Evolutionary conservation across 805 yeast genomes (phyloP).

Genomic region (Ascoidea rubescens): DNA sequence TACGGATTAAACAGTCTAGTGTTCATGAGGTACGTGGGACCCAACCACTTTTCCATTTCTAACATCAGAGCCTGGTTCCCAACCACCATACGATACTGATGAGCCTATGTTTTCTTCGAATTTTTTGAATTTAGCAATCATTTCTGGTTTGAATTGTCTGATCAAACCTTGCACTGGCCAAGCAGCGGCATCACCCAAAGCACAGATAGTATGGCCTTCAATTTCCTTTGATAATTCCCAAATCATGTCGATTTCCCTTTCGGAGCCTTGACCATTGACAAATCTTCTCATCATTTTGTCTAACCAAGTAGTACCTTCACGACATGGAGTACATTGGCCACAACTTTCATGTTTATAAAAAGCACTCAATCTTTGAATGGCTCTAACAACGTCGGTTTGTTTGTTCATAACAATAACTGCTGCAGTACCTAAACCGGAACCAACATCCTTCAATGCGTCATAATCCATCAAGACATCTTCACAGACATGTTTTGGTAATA

Average conservation of each 20-base stretch:
- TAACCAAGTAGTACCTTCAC: constrained; percentile 87
- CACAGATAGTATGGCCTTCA: constrained; percentile 88
- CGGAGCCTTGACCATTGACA: constrained; percentile 64
- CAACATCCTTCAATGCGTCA: constrained; percentile 74
- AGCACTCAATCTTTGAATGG: constrained; percentile 72
- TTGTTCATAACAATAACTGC: constrained; percentile 88
- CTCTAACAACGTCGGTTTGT: constrained; percentile 71
- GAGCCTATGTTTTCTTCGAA: constrained; percentile 36
- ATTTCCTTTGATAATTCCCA: constrained; percentile 74
- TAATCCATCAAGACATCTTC: constrained; percentile 71
- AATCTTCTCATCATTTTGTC: constrained; percentile 76
- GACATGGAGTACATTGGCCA: constrained; percentile 91
- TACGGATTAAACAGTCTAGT: too few relatives aligned
- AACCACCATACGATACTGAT: constrained; percentile 56
- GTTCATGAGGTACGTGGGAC: too few relatives aligned
- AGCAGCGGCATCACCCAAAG: constrained; percentile 85
- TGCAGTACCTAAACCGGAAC: constrained; percentile 84
- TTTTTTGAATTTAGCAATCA: constrained; percentile 61
- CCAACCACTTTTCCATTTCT: too few relatives aligned
- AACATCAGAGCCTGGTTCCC: constrained; percentile 27
- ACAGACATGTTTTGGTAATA: constrained; percentile 55
- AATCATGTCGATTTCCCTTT: constrained; percentile 73
- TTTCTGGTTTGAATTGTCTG: constrained; percentile 70
- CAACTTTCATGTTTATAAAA: constrained; percentile 89
- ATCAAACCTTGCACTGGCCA: constrained; percentile 90